Base-by-base conservation (phyloP, 2,329 filamentous ascomycete genomes). In the Calycina marina region DNA sequence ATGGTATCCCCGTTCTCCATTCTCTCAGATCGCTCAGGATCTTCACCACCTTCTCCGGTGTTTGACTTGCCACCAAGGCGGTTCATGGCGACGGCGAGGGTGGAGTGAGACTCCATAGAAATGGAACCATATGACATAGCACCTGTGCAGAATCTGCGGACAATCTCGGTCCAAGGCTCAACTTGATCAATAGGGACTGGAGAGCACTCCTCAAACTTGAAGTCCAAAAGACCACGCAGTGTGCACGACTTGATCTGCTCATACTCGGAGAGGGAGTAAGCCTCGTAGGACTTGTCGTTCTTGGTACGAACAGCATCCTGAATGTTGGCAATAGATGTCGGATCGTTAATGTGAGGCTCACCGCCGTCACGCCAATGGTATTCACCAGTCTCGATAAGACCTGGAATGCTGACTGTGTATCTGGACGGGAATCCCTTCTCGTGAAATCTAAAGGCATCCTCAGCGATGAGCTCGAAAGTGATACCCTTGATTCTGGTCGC, bases 101-200 rank as follows among this genome's bases (percentile, higher is more conserved):
- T 94, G 12, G 88, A 93, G 62, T 96, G 88, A 32, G 88, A 88
- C 57, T 96, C 88, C 84, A 94, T 93, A 4, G 88, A 94, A 50
- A 96, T 96, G 25, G 88, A 94, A 29, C 88, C 88, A 53, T 96
- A 96, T 3, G 88, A 96, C 88, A 96, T 96, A 47, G 88, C 88
- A 54, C 88, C 88, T 24, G 88, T 94, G 49, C 88, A 90, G 63
- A 94, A 94, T 41, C 88, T 81, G 43, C 88, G 81, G 28, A 94
- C 88, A 48, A 96, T 94, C 50, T 94, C 86, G 3, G 88, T 94
- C 88, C 88, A 96, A 13, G 88, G 84, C 62, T 96, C 88, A 37
- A 96, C 88, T 58, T 94, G 86, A 46, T 94, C 88, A 44, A 96
- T 93, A 4, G 86, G 84, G 15, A 96, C 83, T 1, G 86, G 74